Evolutionary conservation across 139 green algal genomes (phyloP), one percentile per base, ranked within the genome.

Genomic region (Yamagishiella unicocca): DNA sequence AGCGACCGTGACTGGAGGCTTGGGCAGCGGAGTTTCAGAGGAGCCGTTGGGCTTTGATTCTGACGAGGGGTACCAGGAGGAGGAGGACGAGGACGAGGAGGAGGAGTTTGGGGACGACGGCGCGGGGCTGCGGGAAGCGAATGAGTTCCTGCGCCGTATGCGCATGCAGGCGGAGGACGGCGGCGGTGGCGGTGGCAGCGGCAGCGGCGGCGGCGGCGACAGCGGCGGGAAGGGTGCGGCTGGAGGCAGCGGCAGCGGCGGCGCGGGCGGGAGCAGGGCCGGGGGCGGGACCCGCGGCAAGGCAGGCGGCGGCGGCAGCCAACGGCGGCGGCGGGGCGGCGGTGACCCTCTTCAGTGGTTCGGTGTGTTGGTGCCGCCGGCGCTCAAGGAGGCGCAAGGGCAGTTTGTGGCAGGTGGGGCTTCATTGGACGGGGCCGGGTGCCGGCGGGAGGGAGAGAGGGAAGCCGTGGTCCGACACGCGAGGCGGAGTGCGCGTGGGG

Each of bases 291-390:
- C 33, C 54, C 4, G 55, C 54, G 22, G 37, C 5, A 8, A 21
- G 1, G 45, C 31, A 2, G 2, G 2, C 37, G 53, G 75, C 24
- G 53, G 50, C 50, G 53, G 62, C 80, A 22, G 62, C n/a, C 8
- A 53, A 9, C 2, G 62, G 80, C 33, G 31, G 64, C 43, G n/a
- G 76, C 35, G 54, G 35, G 22, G 64, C 64, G 62, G 37, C 21
- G 0, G 81, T 3, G 89, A 91, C 46, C 89, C 89, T 19, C 86
- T 92, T n/a, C 54, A 46, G 3, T 91, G 86, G 89, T 92, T 91
- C 81, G 89, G 89, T 19, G 85, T 70, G 54, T 38, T 91, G 85
- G 70, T 89, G 50, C 78, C 89, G 25, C 85, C 85, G 6, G 67
- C 84, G 35, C 67, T 92, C 9, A 77, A 64, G 74, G 76, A 90